Percentiles rank a stretch among this genome's conserved stretches.
These are phyloP conservation scores for Polytrichum commune DNA, from an alignment of 225 moss, liverwort and hornwort genomes.

Conservation along the genomic window DNA sequence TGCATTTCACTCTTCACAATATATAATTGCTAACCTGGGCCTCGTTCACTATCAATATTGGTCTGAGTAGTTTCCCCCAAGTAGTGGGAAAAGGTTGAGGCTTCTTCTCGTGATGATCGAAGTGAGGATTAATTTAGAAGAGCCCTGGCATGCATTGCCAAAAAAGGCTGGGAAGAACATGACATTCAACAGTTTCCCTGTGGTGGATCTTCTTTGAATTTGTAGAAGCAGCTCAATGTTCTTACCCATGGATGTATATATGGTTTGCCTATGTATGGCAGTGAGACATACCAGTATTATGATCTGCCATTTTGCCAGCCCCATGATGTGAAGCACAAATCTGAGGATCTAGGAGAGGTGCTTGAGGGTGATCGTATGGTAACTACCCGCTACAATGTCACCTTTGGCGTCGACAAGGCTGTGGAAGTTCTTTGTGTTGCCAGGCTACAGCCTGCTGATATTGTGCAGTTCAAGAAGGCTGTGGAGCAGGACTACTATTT, in stretches of 20 bases:
- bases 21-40: no score
- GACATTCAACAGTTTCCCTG: neutral
- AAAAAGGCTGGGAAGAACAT: neutral
- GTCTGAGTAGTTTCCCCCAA: no score
- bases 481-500: conserved; percentile 93
- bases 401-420: conserved; percentile 68
- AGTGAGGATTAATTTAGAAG: no score
- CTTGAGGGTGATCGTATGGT: conserved; percentile 98
- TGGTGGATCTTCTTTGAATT: neutral
- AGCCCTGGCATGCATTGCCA: neutral
- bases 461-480: conserved; percentile 70
- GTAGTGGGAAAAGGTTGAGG: no score
- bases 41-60: no score
- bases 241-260: no score
- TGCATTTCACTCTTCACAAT: no score
- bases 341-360: conserved; percentile 91
- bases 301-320: conserved; percentile 93
- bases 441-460: conserved; percentile 40
- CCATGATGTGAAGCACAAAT: conserved; percentile 60
- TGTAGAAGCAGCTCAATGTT: neutral
- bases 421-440: conserved; percentile 61
- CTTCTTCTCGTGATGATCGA: no score
- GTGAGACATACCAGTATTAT: conserved; percentile 98
- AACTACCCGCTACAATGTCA: conserved; percentile 77
- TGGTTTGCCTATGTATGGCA: conserved; percentile 20